Evolutionary conservation across 2,329 filamentous ascomycete genomes (phyloP).

Genomic region (Penicillium decumbens): DNA sequence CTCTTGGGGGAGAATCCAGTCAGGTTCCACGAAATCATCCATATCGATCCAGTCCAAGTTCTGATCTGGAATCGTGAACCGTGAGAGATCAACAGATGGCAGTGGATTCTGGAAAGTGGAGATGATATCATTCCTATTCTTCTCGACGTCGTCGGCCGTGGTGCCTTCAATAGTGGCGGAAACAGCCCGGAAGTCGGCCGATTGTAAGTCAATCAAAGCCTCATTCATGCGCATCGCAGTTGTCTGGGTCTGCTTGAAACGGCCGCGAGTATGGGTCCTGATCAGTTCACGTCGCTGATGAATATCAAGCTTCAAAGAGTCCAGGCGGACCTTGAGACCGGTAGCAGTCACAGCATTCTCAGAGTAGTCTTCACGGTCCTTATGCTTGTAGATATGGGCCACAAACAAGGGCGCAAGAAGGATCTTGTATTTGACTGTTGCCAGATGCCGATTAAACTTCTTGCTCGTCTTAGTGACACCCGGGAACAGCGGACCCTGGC

Average conservation of each 20-base stretch:
- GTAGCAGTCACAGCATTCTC: constrained; percentile 81
- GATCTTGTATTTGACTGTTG: constrained; percentile 97
- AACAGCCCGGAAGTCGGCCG: constrained; percentile 86
- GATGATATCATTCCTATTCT: constrained; percentile 54
- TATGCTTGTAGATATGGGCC: constrained; percentile 97
- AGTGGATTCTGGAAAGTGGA: constrained; percentile 53
- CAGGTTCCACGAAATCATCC: constrained; percentile 97
- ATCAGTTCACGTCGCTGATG: constrained; percentile 93
- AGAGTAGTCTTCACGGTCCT: constrained; percentile 81
- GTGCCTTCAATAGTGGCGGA: constrained; percentile 85
- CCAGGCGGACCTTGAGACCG: constrained; percentile 90
- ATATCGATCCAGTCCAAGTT: constrained; percentile 98
- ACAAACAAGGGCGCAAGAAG: constrained; percentile 88
- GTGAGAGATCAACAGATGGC: constrained; percentile 62
- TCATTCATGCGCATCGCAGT: constrained; percentile 95
- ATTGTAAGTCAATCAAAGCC: constrained; percentile 85
- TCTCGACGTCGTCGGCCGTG: constrained; percentile 67
- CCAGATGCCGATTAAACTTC: constrained; percentile 93
- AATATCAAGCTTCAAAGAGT: constrained; percentile 95
- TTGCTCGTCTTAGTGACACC: constrained; percentile 95
- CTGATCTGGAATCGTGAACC: constrained; percentile 91
- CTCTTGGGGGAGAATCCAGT: constrained; percentile 89
- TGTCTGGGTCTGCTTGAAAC: constrained; percentile 71
- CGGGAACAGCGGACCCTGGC: constrained; percentile 86
- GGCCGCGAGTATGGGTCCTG: constrained; percentile 71